Conservation (phyloP, 306 rosid species). For the Lathyrus sativus region DNA sequence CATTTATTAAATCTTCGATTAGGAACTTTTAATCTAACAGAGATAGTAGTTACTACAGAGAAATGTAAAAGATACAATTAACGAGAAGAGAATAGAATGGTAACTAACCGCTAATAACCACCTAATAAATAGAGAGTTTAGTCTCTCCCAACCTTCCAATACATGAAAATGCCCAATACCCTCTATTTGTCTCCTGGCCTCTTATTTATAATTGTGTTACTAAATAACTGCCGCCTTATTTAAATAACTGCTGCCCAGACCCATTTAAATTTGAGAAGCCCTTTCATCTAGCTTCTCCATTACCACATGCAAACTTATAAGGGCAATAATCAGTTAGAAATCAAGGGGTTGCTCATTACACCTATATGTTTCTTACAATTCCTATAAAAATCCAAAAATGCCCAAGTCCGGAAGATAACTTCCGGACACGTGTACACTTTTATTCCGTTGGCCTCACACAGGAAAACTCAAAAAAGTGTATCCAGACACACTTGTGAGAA, state of each 20-base stretch:
- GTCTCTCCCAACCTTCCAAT: neutral
- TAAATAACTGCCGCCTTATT: neutral
- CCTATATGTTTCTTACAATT: too few species aligned
- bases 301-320: neutral
- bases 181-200: neutral
- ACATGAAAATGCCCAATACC: neutral
- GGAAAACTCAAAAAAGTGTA: too few species aligned
- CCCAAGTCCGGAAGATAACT: too few species aligned
- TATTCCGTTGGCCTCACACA: too few species aligned
- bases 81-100: too few species aligned
- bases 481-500: too few species aligned
- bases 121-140: neutral
- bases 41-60: neutral
- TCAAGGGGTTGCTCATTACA: neutral
- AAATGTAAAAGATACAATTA: too few species aligned
- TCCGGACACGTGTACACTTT: too few species aligned
- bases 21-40: neutral
- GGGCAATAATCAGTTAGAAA: neutral
- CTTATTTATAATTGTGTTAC: neutral
- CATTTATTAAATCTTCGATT: neutral
- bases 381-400: too few species aligned
- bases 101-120: too few species aligned
- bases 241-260: neutral
- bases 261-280: neutral
- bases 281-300: neutral